Evolutionary conservation across 108 stramenopile species (phyloP), one percentile per base, ranked within the genome.

Genomic region (Seminavis robusta): DNA sequence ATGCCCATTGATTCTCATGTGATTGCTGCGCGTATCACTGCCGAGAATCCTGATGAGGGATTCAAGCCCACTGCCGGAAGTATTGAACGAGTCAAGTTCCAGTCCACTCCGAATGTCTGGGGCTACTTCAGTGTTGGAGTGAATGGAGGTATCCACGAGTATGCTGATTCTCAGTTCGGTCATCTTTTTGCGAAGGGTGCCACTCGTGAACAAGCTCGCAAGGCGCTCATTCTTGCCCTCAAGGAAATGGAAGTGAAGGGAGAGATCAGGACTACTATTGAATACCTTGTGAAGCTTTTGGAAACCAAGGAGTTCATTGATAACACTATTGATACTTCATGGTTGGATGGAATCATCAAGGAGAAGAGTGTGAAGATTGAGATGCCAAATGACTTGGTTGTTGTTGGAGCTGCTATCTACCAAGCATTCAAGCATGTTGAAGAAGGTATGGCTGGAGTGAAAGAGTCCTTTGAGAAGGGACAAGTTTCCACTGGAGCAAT

Each of bases 21-120:
- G 33, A 96, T 98, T 65, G 97, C 97, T n/a, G 97, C 96, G 13
- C 95, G 97, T 67, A 96, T 98, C 72, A 98, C 97, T 30, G 97
- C 97, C 34, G 97, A 98, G 60, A 98, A 98, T 68, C 97, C 97
- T 20, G 97, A 98, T 66, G 97, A 97, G 68, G 95, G 96, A 54
- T 98, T 98, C 87, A 97, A 98, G 80, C 97, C 97, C 41, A 96
- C 97, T 13, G 94, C 95, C 24, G 97, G 97, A 50, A 77, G 75
- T 20, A 95, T 98, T 53, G 95, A 96, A 63, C 88, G 96, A 21
- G 95, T 98, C 73, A 96, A 97, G 86, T 98, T 98, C 84, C 97
- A 97, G 71, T 97, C 97, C 25, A 96, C 95, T 10, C 77, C 84
- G 20, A 84, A 84, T 63, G 95, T 97, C 24, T 98, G 97, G 97